Percentiles rank a stretch among this genome's conserved stretches.
Evolutionary conservation across 1,284 basidiomycete genomes (phyloP).

Genomic region (Cryptococcus hybrid): DNA sequence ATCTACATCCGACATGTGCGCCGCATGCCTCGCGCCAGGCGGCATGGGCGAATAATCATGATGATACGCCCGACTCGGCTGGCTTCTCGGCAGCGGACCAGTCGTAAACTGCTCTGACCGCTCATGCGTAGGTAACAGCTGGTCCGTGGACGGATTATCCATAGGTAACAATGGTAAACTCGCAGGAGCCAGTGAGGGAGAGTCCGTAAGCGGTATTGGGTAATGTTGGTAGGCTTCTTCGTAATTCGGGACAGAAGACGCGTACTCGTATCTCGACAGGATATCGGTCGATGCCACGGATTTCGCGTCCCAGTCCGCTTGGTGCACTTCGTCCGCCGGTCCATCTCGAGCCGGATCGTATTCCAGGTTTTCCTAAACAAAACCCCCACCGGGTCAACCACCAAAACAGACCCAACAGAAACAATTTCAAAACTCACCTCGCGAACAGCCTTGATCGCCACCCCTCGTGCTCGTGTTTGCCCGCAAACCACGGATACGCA

Average conservation of each 20-base stretch:
- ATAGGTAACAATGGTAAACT: conserved; percentile 11
- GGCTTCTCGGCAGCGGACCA: conserved; percentile 1
- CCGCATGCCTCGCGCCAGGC: conserved; percentile 11
- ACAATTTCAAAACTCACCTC: conserved; percentile 26
- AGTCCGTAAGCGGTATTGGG: conserved; percentile 19
- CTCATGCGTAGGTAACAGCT: conserved; percentile 22
- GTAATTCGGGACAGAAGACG: conserved; percentile 12
- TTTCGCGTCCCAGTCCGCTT: conserved; percentile 43
- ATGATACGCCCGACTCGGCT: no score
- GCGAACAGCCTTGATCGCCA: conserved; percentile 45
- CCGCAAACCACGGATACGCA: conserved; percentile 48
- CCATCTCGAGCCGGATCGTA: conserved; percentile 46
- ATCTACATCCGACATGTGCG: conserved; percentile 10
- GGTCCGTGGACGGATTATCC: conserved; percentile 39
- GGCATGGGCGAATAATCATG: not conserved
- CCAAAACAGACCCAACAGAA: not conserved
- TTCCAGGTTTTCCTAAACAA: conserved; percentile 45
- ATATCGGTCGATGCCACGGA: conserved; percentile 44
- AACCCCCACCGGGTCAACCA: not conserved
- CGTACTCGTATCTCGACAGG: conserved; percentile 28
- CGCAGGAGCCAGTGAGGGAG: conserved; percentile 18
- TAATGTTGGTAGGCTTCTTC: conserved; percentile 22
- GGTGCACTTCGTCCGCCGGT: conserved; percentile 30
- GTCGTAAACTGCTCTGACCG: conserved; percentile 15
- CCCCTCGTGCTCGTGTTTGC: conserved; percentile 34